Evolutionary conservation across 352 stramenopile species (phyloP).

Genomic region (Phytopythium cucurbitacearum): DNA sequence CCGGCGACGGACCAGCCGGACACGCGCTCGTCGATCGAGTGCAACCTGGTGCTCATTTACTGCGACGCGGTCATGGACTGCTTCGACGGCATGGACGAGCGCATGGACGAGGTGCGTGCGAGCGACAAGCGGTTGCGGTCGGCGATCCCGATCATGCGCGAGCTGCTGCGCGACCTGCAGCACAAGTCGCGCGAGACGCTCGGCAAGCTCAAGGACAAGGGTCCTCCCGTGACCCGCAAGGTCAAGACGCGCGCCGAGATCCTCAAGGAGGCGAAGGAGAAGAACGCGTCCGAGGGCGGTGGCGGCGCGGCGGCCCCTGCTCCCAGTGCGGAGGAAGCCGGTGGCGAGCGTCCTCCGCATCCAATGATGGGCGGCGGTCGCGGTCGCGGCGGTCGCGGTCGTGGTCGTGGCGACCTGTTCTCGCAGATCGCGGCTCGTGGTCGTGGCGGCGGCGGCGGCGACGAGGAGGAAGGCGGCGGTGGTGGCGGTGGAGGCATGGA

Average conservation of each 20-base stretch:
- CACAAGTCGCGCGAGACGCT: slow-evolving; percentile 58
- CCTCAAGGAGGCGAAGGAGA: slow-evolving; percentile 85
- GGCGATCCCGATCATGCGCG: slow-evolving; percentile 55
- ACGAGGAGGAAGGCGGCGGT: slow-evolving; percentile 30
- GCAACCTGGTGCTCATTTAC: slow-evolving; percentile 48
- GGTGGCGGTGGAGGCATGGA: slow-evolving; percentile 31
- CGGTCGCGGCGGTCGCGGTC: slow-evolving; percentile 25
- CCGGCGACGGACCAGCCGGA: slow-evolving; percentile 60
- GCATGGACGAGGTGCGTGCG: slow-evolving; percentile 80
- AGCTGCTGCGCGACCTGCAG: slow-evolving; percentile 58
- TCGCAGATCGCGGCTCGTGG: slow-evolving; percentile 48
- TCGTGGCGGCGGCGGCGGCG: slow-evolving; percentile 32
- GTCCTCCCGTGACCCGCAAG: slow-evolving; percentile 41
- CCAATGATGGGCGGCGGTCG: slow-evolving; percentile 42
- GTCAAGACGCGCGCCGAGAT: slow-evolving; percentile 71
- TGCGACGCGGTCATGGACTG: slow-evolving; percentile 69
- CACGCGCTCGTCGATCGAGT: slow-evolving; percentile 75
- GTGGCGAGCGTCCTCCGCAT: slow-evolving; percentile 29
- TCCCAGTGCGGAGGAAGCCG: slow-evolving; percentile 14
- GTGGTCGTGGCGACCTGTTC: slow-evolving; percentile 46
- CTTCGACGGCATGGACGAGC: slow-evolving; percentile 75
- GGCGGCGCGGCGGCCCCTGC: slow-evolving; percentile 12
- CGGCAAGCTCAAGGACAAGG: slow-evolving; percentile 62
- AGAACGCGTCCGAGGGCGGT: slow-evolving; percentile 59
- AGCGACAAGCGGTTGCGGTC: slow-evolving; percentile 76